Evolutionary conservation across 2,329 filamentous ascomycete genomes (phyloP), one percentile per base, ranked within the genome.

Genomic region (Orbilia quercus): DNA sequence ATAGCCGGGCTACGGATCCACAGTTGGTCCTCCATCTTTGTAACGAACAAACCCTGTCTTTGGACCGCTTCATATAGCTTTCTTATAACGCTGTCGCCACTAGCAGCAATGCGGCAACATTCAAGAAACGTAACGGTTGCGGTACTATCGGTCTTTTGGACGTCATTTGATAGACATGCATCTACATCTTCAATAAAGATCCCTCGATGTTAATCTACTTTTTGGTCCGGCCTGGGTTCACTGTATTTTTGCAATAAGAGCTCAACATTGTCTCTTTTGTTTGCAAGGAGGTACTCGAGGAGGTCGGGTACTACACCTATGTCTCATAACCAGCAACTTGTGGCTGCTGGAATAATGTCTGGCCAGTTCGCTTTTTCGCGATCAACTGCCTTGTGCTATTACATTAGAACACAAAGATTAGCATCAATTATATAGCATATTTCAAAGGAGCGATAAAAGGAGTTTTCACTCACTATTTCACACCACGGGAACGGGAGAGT

Each of bases 401-500:
- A 31, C 28, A 31, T 5, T 31, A 31, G 28, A 31, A 31, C 5
- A 31, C 4, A 31, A 31, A 40, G 3, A 23, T 31, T 57, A 38
- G 44, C 57, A 14, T 18, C 58, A n/a, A n/a, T n/a, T n/a, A n/a
- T n/a, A n/a, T n/a, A n/a, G n/a, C n/a, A n/a, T n/a, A n/a, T n/a
- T n/a, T n/a, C n/a, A n/a, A n/a, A n/a, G n/a, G n/a, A 5, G 28
- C 28, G 28, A 5, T 31, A 31, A 31, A 9, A 31, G 9, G 28
- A n/a, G n/a, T n/a, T 31, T 9, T 31, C 91, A 1, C 75, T 71
- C 0, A 75, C 75, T 57, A 82, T 82, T 18, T 84, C 83, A 1
- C 79, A 79, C 90, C 89, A 93, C 0, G 90, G 91, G 75, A 93
- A 83, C 0, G 86, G 85, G 0, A 84, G 82, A 0, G 82, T 81